These are phyloP conservation scores for Coemansia sp. DNA, from an alignment of 192 early-diverging fungal species.

Conservation along the genomic window DNA sequence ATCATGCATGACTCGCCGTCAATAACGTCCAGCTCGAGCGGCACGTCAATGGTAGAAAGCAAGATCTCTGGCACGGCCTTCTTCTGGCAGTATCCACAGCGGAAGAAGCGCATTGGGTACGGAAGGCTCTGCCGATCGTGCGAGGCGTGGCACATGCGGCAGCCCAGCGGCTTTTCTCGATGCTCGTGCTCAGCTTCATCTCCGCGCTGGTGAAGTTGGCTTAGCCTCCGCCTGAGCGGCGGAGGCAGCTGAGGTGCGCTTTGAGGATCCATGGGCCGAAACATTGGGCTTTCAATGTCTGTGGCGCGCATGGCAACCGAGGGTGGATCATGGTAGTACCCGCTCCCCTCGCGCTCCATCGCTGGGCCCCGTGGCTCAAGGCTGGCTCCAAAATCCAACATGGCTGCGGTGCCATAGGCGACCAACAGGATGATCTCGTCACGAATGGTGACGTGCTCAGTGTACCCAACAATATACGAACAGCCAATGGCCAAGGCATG, in stretches of 20 bases:
- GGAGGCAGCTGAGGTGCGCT: background rate
- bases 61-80: slow-evolving; percentile 75
- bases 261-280: background rate
- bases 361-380: slow-evolving; percentile 1
- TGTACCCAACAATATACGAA: slow-evolving; percentile 70
- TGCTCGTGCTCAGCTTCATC: background rate
- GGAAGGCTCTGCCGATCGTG: slow-evolving; percentile 62
- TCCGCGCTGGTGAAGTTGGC: background rate
- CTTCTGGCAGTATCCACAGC: slow-evolving; percentile 67
- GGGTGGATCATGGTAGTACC: background rate
- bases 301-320: background rate
- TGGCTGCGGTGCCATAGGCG: slow-evolving; percentile 73
- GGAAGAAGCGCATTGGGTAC: slow-evolving; percentile 63
- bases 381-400: slow-evolving; percentile 48
- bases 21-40: slow-evolving; percentile 65
- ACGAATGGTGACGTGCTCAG: slow-evolving; percentile 60
- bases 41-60: slow-evolving; percentile 70
- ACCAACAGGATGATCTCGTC: slow-evolving; percentile 66
- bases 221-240: background rate
- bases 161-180: slow-evolving; percentile 16
- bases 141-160: slow-evolving; percentile 65
- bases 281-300: slow-evolving; percentile 29
- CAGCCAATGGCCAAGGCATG: slow-evolving; percentile 70
- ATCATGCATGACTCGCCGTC: slow-evolving; percentile 63
- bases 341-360: background rate